These are phyloP conservation scores for Clitopilus hobsonii DNA, from an alignment of 768 basidiomycete species.

Conservation along the genomic window DNA sequence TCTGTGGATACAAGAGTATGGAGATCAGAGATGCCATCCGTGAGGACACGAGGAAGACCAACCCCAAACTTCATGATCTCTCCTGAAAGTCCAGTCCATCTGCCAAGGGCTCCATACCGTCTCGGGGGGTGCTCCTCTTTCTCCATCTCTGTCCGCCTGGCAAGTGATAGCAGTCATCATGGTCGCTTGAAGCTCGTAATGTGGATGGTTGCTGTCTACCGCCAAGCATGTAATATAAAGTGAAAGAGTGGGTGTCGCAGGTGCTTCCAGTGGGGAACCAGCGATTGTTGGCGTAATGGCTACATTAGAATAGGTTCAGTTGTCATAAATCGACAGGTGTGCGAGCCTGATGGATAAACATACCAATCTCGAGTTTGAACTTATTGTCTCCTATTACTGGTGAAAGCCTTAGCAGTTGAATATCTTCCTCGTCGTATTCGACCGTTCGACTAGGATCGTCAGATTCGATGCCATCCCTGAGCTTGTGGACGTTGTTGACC, in stretches of 20 bases:
- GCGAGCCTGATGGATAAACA: constrained; percentile 12
- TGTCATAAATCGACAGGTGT: background rate
- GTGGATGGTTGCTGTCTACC: constrained; percentile 54
- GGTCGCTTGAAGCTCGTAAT: constrained; percentile 56
- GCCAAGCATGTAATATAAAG: constrained; percentile 65
- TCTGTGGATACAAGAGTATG: constrained; percentile 27
- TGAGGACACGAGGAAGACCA: constrained; percentile 13
- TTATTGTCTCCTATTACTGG: constrained; percentile 67
- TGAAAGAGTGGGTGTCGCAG: constrained; percentile 41
- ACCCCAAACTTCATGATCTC: constrained; percentile 75
- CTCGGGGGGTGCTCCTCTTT: constrained; percentile 58
- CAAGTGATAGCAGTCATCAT: constrained; percentile 74
- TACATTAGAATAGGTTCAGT: constrained; percentile 3
- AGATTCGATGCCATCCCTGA: constrained; percentile 56
- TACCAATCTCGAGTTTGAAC: constrained; percentile 69
- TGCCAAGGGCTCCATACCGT: constrained; percentile 78
- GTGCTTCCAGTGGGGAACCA: constrained; percentile 14
- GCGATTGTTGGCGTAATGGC: constrained; percentile 20
- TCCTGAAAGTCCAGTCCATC: constrained; percentile 65
- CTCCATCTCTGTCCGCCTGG: constrained; percentile 53
- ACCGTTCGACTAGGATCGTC: constrained; percentile 8
- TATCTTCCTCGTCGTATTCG: constrained; percentile 31
- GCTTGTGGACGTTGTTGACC: constrained; percentile 50
- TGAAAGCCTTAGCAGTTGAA: constrained; percentile 61
- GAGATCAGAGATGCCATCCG: background rate